phyloP scores from a whole-genome alignment of 768 basidiomycete species.

The Suillus sp. region DNA sequence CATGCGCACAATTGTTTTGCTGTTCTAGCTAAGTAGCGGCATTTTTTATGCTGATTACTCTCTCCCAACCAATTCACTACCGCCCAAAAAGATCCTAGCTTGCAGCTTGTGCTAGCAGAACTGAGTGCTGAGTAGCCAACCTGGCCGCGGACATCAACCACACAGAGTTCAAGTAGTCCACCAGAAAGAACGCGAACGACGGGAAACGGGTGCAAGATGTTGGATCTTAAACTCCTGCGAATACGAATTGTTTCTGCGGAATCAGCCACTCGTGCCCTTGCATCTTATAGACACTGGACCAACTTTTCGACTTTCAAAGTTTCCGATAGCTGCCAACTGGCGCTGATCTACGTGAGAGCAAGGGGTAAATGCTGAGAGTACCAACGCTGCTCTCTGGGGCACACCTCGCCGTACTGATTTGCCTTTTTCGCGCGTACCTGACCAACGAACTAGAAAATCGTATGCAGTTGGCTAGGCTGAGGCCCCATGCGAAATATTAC shows the following conservation, averaged over 20 bases:
- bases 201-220: background rate
- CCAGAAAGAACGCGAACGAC: background rate
- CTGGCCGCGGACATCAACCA: background rate
- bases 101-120: background rate
- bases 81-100: background rate
- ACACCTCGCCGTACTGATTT: no score
- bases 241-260: background rate
- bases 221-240: background rate
- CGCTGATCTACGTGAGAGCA: background rate
- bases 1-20: background rate
- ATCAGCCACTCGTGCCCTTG: no score
- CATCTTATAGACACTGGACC: no score
- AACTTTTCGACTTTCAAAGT: no score
- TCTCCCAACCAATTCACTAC: background rate
- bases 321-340: no score
- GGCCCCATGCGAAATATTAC: no score
- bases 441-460: no score
- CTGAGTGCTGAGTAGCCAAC: background rate
- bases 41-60: background rate
- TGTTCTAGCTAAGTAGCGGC: background rate
- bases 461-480: no score
- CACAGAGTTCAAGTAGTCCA: background rate
- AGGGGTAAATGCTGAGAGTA: background rate
- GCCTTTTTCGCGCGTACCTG: no score
- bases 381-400: background rate